A percentile compares a stretch with the other conserved stretches of the same genome.
phyloP scores from a whole-genome alignment of 2,329 filamentous ascomycete species.

The Alternaria solani region DNA sequence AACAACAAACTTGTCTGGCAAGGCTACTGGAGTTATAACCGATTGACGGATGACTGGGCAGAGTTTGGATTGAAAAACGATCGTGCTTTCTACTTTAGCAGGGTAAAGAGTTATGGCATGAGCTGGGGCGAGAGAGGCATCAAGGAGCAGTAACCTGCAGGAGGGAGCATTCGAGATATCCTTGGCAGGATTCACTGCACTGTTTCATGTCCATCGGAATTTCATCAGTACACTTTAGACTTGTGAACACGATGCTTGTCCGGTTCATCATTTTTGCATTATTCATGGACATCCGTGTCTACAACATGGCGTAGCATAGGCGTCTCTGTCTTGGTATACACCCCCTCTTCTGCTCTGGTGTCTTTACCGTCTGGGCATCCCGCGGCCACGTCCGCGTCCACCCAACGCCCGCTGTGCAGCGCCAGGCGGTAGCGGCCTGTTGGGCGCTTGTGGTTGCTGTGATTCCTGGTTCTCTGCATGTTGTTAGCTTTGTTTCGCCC shows the following conservation, averaged over 20 bases:
- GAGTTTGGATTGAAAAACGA: constrained; percentile 76
- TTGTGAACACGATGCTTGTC: neutral
- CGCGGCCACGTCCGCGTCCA: constrained; percentile 70
- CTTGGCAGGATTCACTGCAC: neutral
- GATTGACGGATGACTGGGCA: constrained; percentile 87
- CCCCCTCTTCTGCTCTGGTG: neutral
- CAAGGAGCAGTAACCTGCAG: constrained; percentile 7
- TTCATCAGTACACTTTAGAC: neutral
- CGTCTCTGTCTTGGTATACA: constrained; percentile 37
- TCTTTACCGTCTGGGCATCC: constrained; percentile 81
- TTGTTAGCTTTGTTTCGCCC: constrained; percentile 25
- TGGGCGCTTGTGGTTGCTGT: constrained; percentile 80
- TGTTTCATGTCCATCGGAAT: neutral
- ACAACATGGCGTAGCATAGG: constrained; percentile 14
- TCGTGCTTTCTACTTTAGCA: constrained; percentile 67
- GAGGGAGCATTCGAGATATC: neutral
- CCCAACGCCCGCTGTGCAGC: constrained; percentile 89
- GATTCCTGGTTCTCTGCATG: constrained; percentile 85
- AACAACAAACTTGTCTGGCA: constrained; percentile 92
- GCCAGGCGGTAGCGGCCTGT: constrained; percentile 66
- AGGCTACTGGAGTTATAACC: constrained; percentile 90
- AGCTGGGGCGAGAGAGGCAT: constrained; percentile 35
- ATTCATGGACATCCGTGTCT: constrained; percentile 43
- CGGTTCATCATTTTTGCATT: constrained; percentile 35
- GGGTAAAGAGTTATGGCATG: constrained; percentile 67